phyloP scores from a whole-genome alignment of 2,329 filamentous ascomycete genomes.

The Arthrobotrys pseudoclavata region DNA sequence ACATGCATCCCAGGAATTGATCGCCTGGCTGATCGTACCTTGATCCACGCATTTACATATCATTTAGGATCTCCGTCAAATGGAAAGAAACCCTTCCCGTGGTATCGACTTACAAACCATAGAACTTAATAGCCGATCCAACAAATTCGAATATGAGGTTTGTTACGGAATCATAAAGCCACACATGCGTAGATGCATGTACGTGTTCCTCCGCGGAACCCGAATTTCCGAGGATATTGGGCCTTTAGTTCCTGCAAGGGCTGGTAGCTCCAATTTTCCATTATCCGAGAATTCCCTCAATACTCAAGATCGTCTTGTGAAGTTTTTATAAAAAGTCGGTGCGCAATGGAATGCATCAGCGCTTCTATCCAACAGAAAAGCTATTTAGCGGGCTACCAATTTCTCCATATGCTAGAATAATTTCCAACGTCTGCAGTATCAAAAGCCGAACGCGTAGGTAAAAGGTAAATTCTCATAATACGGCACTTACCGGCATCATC shows the following conservation, averaged over 20 bases:
- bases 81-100: not conserved
- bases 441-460: slow-evolving; percentile 20
- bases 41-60: slow-evolving; percentile 16
- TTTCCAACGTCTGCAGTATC: slow-evolving; percentile 5
- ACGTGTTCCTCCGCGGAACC: not conserved
- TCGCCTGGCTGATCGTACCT: slow-evolving; percentile 11
- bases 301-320: too few species aligned
- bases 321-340: too few species aligned
- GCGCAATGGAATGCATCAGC: not conserved
- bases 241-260: not conserved
- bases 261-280: not conserved
- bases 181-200: not conserved
- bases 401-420: not conserved
- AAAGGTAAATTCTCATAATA: slow-evolving; percentile 23
- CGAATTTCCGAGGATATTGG: not conserved
- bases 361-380: not conserved
- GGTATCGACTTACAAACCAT: too few species aligned
- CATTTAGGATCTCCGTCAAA: not conserved
- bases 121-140: not conserved
- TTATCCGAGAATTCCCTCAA: too few species aligned
- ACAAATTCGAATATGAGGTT: not conserved
- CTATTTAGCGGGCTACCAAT: not conserved
- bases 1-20: slow-evolving; percentile 13
- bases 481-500: slow-evolving; percentile 49
- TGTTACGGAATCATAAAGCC: not conserved